Evolutionary conservation across 2,329 filamentous ascomycete species (phyloP), one percentile per base, ranked within the genome.

Genomic region (Fusarium anguioides): DNA sequence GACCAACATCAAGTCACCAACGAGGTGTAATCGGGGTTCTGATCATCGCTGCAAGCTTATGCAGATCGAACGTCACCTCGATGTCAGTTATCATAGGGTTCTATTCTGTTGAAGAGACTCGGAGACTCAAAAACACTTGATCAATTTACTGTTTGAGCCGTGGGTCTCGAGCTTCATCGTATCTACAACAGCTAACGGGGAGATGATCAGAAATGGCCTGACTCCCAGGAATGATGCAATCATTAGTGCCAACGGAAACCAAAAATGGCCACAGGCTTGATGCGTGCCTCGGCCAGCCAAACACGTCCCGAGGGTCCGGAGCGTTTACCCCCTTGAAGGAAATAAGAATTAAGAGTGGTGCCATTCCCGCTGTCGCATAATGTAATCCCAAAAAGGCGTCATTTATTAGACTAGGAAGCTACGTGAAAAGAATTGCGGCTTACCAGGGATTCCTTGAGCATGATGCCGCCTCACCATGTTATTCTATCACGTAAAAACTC

Each of bases 281-380:
- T n/a, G 29, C 18, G 39, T 14, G 6, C 21, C 27, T 27, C 8
- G 21, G 51, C 37, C 27, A 57, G 31, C 27, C 27, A 29, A 29
- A 29, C 27, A 29, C 20, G 17, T 41, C 36, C 64, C 60, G 41
- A 65, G 27, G 60, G 42, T n/a, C 54, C 46, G 49, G 46, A 52
- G 36, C 29, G n/a, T 51, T 46, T 35, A 6, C n/a, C 18, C 44
- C 26, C 23, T 37, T 24, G 4, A 33, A 27, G n/a, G 36, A 29
- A 49, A 53, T 36, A 51, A 54, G 36, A 29, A 49, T 50, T 36
- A 51, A 54, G 59, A 60, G 53, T 68, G 54, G 60, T 47, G 49
- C 53, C 37, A 53, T 56, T 41, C 46, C 54, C 23, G 42, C n/a
- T 20, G n/a, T 72, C n/a, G 36, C 66, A 72, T 70, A 60, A 72